These are phyloP conservation scores for Eutypa lata DNA, from an alignment of 2,329 filamentous ascomycete genomes.

Conservation along the genomic window DNA sequence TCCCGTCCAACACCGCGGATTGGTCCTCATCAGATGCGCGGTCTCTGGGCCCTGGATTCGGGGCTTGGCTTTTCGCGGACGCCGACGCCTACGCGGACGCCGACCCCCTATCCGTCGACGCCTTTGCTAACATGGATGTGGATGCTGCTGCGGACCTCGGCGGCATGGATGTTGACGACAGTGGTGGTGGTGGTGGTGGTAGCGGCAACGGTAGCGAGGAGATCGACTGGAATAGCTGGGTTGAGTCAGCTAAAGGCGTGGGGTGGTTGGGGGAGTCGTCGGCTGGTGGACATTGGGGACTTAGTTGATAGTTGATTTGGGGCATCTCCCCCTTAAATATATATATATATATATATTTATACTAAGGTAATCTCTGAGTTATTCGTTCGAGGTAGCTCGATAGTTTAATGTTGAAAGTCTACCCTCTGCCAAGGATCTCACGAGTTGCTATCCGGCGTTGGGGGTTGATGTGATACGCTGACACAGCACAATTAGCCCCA, in stretches of 20 bases:
- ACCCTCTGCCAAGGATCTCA: no score
- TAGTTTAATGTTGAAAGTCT: no score
- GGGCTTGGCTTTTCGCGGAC: conserved; percentile 33
- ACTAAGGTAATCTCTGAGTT: no score
- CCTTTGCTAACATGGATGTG: conserved; percentile 17
- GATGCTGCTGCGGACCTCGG: conserved; percentile 12
- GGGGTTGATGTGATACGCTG: no score
- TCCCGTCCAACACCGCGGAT: no score
- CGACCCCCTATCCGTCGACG: conserved; percentile 12
- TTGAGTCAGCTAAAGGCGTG: conserved; percentile 29
- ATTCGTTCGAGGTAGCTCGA: no score
- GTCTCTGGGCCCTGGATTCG: conserved; percentile 13
- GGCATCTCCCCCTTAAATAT: no score
- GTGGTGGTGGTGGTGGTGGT: conserved; percentile 20
- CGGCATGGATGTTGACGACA: not conserved
- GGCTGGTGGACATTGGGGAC: no score
- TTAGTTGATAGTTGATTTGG: no score
- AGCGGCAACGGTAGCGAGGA: not conserved
- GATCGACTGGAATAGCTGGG: conserved; percentile 35
- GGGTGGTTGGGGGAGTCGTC: conserved; percentile 15
- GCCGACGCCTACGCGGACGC: conserved; percentile 11
- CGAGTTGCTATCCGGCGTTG: no score
- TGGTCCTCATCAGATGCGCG: not conserved
- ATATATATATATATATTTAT: no score
- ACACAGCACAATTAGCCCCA: no score